phyloP scores from a whole-genome alignment of 1,139 yeast genomes.

The Scheffersomyces parashehatae region DNA sequence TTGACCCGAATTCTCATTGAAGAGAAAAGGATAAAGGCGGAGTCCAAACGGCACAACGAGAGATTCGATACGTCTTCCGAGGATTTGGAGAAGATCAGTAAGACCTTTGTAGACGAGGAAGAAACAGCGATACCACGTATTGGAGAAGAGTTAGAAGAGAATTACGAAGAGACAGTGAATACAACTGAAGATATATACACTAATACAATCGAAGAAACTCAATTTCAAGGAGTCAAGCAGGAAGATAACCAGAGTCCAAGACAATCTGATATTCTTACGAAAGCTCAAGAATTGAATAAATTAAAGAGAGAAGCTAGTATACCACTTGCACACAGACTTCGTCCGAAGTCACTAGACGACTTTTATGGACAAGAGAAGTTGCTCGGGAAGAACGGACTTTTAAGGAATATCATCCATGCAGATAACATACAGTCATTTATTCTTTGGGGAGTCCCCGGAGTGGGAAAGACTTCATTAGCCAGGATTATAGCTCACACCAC shows the following conservation, averaged over 20 bases:
- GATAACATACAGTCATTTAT: conserved; percentile 80
- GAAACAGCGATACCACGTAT: neutral
- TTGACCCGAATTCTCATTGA: conserved; percentile 35
- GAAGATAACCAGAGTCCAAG: neutral
- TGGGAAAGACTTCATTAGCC: conserved; percentile 84
- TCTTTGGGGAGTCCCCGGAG: conserved; percentile 96
- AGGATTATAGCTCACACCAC: conserved; percentile 59
- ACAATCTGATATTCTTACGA: conserved; percentile 1
- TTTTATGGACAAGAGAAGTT: conserved; percentile 86
- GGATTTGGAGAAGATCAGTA: neutral
- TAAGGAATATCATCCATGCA: conserved; percentile 64
- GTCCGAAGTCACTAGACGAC: conserved; percentile 74
- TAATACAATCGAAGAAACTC: too few species aligned
- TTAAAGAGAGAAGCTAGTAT: conserved; percentile 48
- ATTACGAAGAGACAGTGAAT: neutral
- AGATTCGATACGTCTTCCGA: neutral
- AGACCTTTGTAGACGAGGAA: neutral
- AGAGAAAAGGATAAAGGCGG: conserved; percentile 25
- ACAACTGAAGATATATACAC: neutral
- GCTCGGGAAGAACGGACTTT: conserved; percentile 70
- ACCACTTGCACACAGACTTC: conserved; percentile 85
- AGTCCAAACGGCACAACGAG: conserved; percentile 4
- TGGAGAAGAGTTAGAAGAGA: neutral
- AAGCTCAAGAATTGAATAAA: conserved; percentile 16
- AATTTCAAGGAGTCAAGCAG: too few species aligned